Base-by-base conservation (phyloP, 257 asterid species). In the Misopates orontium region DNA sequence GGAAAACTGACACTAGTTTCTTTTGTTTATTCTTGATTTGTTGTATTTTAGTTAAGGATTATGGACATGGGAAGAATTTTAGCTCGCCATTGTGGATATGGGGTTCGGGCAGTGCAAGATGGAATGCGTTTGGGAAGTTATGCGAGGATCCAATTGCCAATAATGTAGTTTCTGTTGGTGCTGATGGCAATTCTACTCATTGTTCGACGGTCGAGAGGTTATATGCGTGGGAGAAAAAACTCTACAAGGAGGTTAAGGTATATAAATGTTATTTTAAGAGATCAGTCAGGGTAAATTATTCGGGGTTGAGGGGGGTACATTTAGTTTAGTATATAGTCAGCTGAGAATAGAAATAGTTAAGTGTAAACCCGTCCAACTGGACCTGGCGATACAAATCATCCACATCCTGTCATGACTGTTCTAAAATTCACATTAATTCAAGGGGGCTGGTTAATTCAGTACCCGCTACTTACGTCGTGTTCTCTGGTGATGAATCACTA, bases 241-340 rank as follows among this genome's bases (percentile, higher is more conserved):
- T 94, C 66, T 94, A 79, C 71, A 83, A 72, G 70, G 99, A 90
- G 77, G 99, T 90, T 68, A 94, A 85, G 99, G 99, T 94, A 87
- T 60, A 12, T n/a, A 16, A 3, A 56, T 28, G 23, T 32, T 28
- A 18, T 32, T 13, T 17, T 10, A 64, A 44, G 17, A 17, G 21
- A 57, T n/a, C n/a, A n/a, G n/a, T n/a, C n/a, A 20, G n/a, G 28
- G 42, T 36, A 36, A 36, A 1, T 36, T 36, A 4, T 36, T 36
- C 11, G 10, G 42, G 42, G 42, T 36, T 8, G 42, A 9, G 42
- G 42, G 42, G 42, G 42, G 4, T 36, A 10, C 10, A 36, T 36
- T 9, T 8, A 36, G 36, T 60, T 66, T 53, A 20, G 62, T 60
- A 0, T 48, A 62, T 41, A 24, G 53, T 41, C 56, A 56, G 21